Evolutionary conservation across 2,329 filamentous ascomycete genomes (phyloP).

Genomic region (Stachybotrys elegans): DNA sequence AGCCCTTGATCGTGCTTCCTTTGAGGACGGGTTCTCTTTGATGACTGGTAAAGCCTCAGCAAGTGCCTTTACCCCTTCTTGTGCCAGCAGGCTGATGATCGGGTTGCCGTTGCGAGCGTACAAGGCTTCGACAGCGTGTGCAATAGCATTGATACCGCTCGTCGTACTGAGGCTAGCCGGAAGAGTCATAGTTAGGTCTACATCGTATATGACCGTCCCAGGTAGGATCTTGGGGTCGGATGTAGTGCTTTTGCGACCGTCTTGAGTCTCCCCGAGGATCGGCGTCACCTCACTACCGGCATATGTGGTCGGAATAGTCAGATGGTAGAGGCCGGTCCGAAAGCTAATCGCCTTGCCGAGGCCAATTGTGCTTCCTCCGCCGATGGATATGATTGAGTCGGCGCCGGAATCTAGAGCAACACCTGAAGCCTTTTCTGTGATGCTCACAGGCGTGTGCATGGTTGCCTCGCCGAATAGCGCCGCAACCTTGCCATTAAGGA

Average conservation of each 20-base stretch:
- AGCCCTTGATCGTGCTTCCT: slow-evolving; percentile 23
- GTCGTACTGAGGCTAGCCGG: slow-evolving; percentile 47
- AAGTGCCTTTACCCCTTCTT: slow-evolving; percentile 51
- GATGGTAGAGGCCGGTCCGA: slow-evolving; percentile 47
- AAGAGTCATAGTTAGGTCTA: slow-evolving; percentile 56
- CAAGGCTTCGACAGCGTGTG: slow-evolving; percentile 51
- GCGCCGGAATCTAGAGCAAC: slow-evolving; percentile 38
- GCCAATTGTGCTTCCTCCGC: slow-evolving; percentile 36
- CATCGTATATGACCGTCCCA: slow-evolving; percentile 58
- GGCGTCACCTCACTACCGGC: slow-evolving; percentile 61
- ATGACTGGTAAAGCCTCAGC: slow-evolving; percentile 49
- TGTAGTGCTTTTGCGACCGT: slow-evolving; percentile 53
- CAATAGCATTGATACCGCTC: slow-evolving; percentile 62
- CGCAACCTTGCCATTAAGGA: slow-evolving; percentile 9
- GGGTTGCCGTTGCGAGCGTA: slow-evolving; percentile 59
- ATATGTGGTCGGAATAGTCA: slow-evolving; percentile 55
- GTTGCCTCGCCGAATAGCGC: slow-evolving; percentile 45
- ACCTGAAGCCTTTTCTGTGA: slow-evolving; percentile 52
- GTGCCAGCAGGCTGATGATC: slow-evolving; percentile 51
- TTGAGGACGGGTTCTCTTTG: slow-evolving; percentile 30
- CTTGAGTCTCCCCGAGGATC: slow-evolving; percentile 56
- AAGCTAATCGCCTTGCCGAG: slow-evolving; percentile 55
- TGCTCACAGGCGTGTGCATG: slow-evolving; percentile 57
- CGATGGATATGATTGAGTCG: slow-evolving; percentile 38
- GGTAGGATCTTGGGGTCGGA: slow-evolving; percentile 56